Base-by-base conservation (phyloP, 176 grass and related monocot species). In the Phoenix dactylifera region DNA sequence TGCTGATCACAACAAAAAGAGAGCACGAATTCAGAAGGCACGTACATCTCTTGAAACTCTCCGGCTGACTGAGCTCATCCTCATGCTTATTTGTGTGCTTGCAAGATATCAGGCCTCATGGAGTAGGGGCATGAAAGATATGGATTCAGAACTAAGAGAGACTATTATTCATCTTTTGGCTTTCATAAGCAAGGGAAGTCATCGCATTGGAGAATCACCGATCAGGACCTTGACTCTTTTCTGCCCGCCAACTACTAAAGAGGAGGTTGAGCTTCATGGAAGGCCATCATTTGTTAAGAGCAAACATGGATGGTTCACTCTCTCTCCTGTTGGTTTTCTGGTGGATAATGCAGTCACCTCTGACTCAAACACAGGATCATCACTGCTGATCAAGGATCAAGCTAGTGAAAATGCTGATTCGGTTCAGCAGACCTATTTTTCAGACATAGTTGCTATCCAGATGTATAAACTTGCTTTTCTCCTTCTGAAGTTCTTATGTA, bases 381-480 rank as follows among this genome's bases (percentile, higher is more conserved):
- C 64, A 1, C 15, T 85, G 1, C 68, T 79, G 48, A 58, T 44
- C 57, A 79, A 50, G 66, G 64, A 76, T 62, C 76, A 57, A 66
- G 68, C 10, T 66, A 58, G 51, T 12, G 67, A 55, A 66, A 76
- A 67, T 79, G 75, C 68, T 73, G 54, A 65, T 79, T 79, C 32
- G 56, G 63, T 51, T 64, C 67, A 69, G 18, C 87, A 71, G 53
- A 88, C 81, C 59, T 78, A 57, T 70, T 88, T 91, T 53, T 85
- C 78, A 15, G 87, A 97, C 62, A 80, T 58, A 29, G 26, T 88
- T 68, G 93, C 81, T 25, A 24, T 83, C 64, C 74, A 84, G 62
- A 83, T 97, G 57, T 97, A 97, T 70, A 79, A 69, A 59, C 85
- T 97, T 68, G 80, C 84, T 79, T 84, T 90, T 68, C 77, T 97